Conservation (phyloP, 2,329 filamentous ascomycete species). For the Hypoxylon sp. region DNA sequence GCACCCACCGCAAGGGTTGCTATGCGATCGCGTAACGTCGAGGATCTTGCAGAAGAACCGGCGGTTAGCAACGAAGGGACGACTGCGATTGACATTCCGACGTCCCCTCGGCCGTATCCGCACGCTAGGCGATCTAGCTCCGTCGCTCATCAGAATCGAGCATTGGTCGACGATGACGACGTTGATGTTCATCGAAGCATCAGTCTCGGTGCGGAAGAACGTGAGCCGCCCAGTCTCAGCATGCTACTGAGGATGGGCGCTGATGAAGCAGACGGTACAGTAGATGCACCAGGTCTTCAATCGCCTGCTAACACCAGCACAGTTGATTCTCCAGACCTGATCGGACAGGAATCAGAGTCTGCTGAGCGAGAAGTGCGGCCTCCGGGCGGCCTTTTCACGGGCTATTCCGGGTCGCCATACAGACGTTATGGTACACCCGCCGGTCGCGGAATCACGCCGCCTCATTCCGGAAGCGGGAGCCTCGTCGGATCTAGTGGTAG, state of each 20-base stretch:
- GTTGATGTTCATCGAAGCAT: slow-evolving; percentile 73
- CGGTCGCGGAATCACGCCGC: slow-evolving; percentile 51
- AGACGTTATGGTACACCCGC: slow-evolving; percentile 57
- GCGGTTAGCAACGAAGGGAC: slow-evolving; percentile 62
- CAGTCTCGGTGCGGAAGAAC: slow-evolving; percentile 73
- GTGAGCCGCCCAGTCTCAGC: slow-evolving; percentile 73
- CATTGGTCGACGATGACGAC: slow-evolving; percentile 68
- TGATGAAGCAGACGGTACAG: slow-evolving; percentile 53
- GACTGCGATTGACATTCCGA: slow-evolving; percentile 78
- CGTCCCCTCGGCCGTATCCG: slow-evolving; percentile 71
- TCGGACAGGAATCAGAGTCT: slow-evolving; percentile 56
- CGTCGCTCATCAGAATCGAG: slow-evolving; percentile 72
- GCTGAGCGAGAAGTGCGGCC: slow-evolving; percentile 59
- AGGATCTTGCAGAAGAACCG: slow-evolving; percentile 51
- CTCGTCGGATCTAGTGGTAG: slow-evolving; percentile 50
- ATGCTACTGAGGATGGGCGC: slow-evolving; percentile 65
- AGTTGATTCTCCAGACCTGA: slow-evolving; percentile 54
- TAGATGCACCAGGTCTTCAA: slow-evolving; percentile 53
- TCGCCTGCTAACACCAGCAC: slow-evolving; percentile 58
- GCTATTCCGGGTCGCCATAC: slow-evolving; percentile 59
- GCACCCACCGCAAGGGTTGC: slow-evolving; percentile 47
- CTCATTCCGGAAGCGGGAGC: slow-evolving; percentile 51
- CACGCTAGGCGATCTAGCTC: slow-evolving; percentile 75
- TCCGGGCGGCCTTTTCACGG: slow-evolving; percentile 57
- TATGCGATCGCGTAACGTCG: slow-evolving; percentile 43